Conservation (phyloP, 1,284 basidiomycete genomes). For the Ceratobasidium sp. region DNA sequence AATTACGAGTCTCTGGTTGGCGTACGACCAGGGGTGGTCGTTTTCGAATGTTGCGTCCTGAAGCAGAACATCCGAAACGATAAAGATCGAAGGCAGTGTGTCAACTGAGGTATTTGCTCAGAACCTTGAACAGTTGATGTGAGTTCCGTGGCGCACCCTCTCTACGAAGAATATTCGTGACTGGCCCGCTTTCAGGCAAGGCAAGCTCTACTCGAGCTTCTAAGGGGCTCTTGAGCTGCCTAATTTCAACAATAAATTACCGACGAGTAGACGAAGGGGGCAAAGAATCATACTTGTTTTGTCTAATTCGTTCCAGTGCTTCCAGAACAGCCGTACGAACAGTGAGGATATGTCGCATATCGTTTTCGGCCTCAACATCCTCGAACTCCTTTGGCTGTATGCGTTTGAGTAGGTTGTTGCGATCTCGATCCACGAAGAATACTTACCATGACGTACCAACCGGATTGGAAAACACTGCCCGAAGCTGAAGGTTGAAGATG, state of each 20-base stretch:
- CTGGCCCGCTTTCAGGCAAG: slow-evolving; percentile 54
- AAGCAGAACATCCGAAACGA: slow-evolving; percentile 74
- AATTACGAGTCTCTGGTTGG: slow-evolving; percentile 58
- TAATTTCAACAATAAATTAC: slow-evolving; percentile 52
- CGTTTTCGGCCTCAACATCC: slow-evolving; percentile 62
- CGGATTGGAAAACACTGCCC: slow-evolving; percentile 69
- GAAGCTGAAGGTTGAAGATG: slow-evolving; percentile 50
- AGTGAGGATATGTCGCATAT: slow-evolving; percentile 69
- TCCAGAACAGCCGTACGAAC: slow-evolving; percentile 68
- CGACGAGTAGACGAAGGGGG: not conserved
- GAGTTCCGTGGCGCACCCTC: slow-evolving; percentile 48
- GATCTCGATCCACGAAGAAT: not conserved
- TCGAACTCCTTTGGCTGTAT: slow-evolving; percentile 65
- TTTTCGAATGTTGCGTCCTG: slow-evolving; percentile 63
- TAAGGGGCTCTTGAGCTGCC: slow-evolving; percentile 74
- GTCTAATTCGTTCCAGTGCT: slow-evolving; percentile 76
- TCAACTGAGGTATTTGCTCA: slow-evolving; percentile 58
- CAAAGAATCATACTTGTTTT: slow-evolving; percentile 65
- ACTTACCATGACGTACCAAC: slow-evolving; percentile 71
- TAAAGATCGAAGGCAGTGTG: slow-evolving; percentile 77
- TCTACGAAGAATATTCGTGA: slow-evolving; percentile 34
- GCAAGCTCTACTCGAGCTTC: slow-evolving; percentile 74
- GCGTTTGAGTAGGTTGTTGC: slow-evolving; percentile 18
- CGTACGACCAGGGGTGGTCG: slow-evolving; percentile 59
- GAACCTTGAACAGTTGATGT: not conserved